Percentiles rank a stretch among this genome's conserved stretches.
phyloP scores from a whole-genome alignment of 495 filamentous ascomycete species.

The Penicillium coffeae region DNA sequence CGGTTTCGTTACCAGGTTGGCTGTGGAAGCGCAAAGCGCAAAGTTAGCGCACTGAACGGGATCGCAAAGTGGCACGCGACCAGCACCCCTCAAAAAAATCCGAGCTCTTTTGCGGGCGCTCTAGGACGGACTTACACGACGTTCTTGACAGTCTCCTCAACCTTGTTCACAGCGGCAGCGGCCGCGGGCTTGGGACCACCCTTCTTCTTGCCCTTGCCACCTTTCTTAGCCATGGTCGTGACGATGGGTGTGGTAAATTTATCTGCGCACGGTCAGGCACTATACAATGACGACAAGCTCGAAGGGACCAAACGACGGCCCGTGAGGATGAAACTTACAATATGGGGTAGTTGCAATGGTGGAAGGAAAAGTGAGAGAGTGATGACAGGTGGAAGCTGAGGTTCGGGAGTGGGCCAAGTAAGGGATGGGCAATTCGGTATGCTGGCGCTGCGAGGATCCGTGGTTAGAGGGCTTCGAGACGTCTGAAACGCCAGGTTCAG shows the following conservation, averaged over 20 bases:
- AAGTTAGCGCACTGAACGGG: no score
- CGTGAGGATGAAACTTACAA: slow-evolving; percentile 5
- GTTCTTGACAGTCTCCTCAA: slow-evolving; percentile 33
- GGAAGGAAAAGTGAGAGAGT: slow-evolving; percentile 1
- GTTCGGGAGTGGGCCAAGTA: slow-evolving; percentile 21
- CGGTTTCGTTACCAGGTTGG: slow-evolving; percentile 33
- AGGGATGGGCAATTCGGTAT: slow-evolving; percentile 30
- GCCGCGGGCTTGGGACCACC: slow-evolving; percentile 31
- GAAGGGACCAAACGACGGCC: neutral
- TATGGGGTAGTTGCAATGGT: slow-evolving; percentile 1
- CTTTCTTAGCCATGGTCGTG: slow-evolving; percentile 41
- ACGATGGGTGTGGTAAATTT: slow-evolving; percentile 10
- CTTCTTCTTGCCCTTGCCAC: slow-evolving; percentile 42
- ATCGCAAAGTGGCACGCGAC: neutral
- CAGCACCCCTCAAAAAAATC: slow-evolving; percentile 7
- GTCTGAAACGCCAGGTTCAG: neutral
- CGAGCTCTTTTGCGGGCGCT: slow-evolving; percentile 2
- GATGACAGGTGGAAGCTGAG: slow-evolving; percentile 8
- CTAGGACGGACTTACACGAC: slow-evolving; percentile 35
- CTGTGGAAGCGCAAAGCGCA: no score
- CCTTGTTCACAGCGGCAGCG: slow-evolving; percentile 30
- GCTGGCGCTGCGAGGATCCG: slow-evolving; percentile 14
- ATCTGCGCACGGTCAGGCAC: slow-evolving; percentile 12
- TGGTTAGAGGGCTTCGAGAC: slow-evolving; percentile 4
- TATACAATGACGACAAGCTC: slow-evolving; percentile 16